Base-by-base conservation (phyloP, 2,329 filamentous ascomycete genomes). In the Fusarium fracticaudum region DNA sequence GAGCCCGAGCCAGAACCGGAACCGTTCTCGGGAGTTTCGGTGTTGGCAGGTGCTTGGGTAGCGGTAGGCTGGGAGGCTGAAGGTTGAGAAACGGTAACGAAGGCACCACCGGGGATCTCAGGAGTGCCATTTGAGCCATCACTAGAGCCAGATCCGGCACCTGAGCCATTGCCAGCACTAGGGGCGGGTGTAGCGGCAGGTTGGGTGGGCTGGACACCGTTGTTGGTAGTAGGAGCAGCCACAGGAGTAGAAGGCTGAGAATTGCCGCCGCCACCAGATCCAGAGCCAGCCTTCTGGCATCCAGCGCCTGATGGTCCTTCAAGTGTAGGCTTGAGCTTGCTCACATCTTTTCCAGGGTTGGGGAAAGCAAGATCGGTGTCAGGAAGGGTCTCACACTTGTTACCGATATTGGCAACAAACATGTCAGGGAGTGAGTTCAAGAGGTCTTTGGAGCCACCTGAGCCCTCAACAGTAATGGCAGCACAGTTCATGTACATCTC, bases 401-500 rank as follows among this genome's bases (percentile, higher is more conserved):
- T 86, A 5, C 81, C 83, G 10, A 93, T 78, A 78, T 94, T 94
- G 78, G 91, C 92, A 17, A 90, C 84, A 73, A 94, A 93, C 83
- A 95, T 89, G 35, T 89, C 83, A 0, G 93, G 93, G 90, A 97
- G 91, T 0, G 84, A 81, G 44, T 89, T 80, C 71, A 92, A 88
- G 73, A 89, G 89, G 4, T 85, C 82, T 64, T 90, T 77, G 48
- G 83, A 81, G 60, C 88, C 88, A 0, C 83, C 84, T 0, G 71
- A 74, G 14, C 89, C 89, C 1, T 89, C 89, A 31, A 98, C 87
- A 0, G 86, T 88, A 54, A 97, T 82, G 0, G 94, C 90, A 0
- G 93, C 94, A 77, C 96, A 99, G 88, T 98, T 97, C 95, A 98
- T 97, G 87, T 98, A 98, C 88, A 98, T 94, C 81, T 98, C 96